phyloP scores from a whole-genome alignment of 208 protist species.

The Herpetomonas tarakana region DNA sequence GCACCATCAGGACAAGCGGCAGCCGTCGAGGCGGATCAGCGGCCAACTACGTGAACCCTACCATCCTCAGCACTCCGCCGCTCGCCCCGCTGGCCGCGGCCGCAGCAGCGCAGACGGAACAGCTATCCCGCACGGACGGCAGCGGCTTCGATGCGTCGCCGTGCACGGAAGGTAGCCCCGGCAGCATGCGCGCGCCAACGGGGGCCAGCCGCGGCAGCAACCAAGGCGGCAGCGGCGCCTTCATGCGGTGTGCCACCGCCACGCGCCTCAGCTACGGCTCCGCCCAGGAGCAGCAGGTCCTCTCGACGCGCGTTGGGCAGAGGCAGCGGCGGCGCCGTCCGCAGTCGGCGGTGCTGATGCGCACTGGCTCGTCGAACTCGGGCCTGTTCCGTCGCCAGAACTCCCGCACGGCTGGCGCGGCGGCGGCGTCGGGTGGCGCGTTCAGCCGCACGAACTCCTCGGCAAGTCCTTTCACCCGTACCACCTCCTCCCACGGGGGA shows the following conservation, averaged over 20 bases:
- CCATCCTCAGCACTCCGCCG: background rate
- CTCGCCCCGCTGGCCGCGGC: background rate
- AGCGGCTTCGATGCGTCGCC: background rate
- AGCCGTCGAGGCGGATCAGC: background rate
- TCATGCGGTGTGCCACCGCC: background rate
- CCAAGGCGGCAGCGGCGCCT: background rate
- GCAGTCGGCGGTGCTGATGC: background rate
- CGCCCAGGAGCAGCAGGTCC: background rate
- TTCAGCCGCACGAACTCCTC: conserved; percentile 1
- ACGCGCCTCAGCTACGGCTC: conserved; percentile 1
- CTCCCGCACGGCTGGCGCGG: background rate
- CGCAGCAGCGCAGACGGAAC: background rate
- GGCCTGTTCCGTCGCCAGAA: background rate
- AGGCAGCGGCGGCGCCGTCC: background rate
- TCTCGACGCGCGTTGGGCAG: background rate
- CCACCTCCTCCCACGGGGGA: background rate
- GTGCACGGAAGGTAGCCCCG: background rate
- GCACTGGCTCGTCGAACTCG: background rate
- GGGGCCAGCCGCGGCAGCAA: background rate
- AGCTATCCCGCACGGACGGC: background rate
- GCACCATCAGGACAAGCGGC: background rate
- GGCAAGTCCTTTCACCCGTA: background rate
- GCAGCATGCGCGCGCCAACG: background rate
- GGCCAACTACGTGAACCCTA: background rate
- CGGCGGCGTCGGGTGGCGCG: too few species aligned